phyloP scores from a whole-genome alignment of 2,329 filamentous ascomycete species.

The Chrysoporthe deuterocubensis region DNA sequence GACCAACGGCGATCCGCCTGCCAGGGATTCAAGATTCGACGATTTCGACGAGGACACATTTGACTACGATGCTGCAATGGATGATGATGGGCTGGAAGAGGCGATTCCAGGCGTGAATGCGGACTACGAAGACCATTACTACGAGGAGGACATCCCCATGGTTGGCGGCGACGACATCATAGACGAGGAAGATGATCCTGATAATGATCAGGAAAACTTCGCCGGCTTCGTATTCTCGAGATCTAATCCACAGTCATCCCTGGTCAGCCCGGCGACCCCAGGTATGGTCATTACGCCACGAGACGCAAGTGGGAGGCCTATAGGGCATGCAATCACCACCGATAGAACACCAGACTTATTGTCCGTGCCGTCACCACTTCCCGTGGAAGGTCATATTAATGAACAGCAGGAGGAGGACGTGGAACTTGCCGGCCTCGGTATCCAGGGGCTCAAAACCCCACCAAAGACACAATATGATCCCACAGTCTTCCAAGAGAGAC shows the following conservation, averaged over 20 bases:
- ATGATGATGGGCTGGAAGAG: conserved; percentile 69
- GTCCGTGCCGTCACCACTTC: conserved; percentile 26
- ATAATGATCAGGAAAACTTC: conserved; percentile 64
- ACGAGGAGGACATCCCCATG: conserved; percentile 31
- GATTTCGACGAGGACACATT: conserved; percentile 65
- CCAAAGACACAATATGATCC: conserved; percentile 30
- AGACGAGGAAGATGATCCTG: conserved; percentile 46
- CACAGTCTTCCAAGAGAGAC: conserved; percentile 28
- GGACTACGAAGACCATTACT: conserved; percentile 49
- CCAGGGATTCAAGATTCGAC: conserved; percentile 59
- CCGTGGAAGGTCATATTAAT: conserved; percentile 18
- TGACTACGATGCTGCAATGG: conserved; percentile 67
- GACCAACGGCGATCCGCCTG: conserved; percentile 41
- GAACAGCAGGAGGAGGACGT: conserved; percentile 27
- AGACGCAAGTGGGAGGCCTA: conserved; percentile 57
- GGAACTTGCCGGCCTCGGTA: conserved; percentile 46
- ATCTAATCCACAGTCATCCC: conserved; percentile 55
- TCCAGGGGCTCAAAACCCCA: conserved; percentile 41
- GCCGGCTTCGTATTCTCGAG: conserved; percentile 62
- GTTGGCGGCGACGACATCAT: conserved; percentile 27
- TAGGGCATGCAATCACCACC: conserved; percentile 60
- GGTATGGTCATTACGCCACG: conserved; percentile 56
- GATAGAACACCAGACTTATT: conserved; percentile 43
- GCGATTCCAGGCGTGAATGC: conserved; percentile 64
- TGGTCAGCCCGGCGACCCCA: conserved; percentile 54